These are phyloP conservation scores for Apiospora aurea DNA, from an alignment of 2,329 filamentous ascomycete species.

Conservation along the genomic window DNA sequence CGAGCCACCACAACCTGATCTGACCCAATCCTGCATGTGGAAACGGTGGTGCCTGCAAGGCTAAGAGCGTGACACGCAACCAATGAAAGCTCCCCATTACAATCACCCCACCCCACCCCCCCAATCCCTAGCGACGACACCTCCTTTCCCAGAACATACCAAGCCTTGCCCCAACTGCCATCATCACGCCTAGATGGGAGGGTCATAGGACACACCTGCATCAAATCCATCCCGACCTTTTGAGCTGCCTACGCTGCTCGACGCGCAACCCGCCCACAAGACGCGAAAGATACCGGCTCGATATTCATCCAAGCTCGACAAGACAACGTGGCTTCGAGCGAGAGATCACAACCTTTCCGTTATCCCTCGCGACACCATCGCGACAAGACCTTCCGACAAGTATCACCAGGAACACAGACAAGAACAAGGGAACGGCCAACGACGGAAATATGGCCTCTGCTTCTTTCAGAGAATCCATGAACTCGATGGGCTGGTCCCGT, in stretches of 20 bases:
- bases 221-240: conserved; percentile 26
- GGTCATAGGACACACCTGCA: conserved; percentile 39
- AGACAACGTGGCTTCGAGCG: neutral
- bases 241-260: conserved; percentile 19
- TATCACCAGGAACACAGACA: neutral
- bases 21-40: conserved; percentile 16
- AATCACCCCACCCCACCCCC: conserved; percentile 9
- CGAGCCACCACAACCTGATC: conserved; percentile 9
- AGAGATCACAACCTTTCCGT: neutral
- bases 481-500: conserved; percentile 92
- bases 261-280: conserved; percentile 16
- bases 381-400: neutral
- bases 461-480: conserved; percentile 93
- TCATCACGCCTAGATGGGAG: conserved; percentile 26
- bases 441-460: conserved; percentile 74
- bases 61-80: conserved; percentile 24
- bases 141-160: conserved; percentile 33
- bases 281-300: neutral
- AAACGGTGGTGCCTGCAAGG: conserved; percentile 8
- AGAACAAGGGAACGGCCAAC: neutral
- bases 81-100: neutral
- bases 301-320: neutral
- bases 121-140: conserved; percentile 37
- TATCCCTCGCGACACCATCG: neutral
- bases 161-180: conserved; percentile 33